Evolutionary conservation across 805 yeast genomes (phyloP).

Genomic region (Peterozyma toletana): DNA sequence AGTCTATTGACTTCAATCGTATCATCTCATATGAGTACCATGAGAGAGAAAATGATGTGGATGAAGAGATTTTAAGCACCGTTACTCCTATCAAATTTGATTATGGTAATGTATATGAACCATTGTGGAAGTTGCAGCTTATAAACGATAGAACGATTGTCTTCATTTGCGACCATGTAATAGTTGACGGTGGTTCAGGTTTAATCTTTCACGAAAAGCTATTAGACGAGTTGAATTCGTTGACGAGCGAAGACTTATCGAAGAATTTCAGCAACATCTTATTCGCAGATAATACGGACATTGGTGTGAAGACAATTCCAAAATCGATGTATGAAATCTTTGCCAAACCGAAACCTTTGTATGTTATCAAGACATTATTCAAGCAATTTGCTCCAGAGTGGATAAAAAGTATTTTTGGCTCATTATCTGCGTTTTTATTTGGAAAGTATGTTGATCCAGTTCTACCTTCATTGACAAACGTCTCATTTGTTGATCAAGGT

Average conservation of each 20-base stretch:
- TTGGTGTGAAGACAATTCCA: not conserved
- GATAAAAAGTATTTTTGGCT: not conserved
- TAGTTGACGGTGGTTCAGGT: conserved; percentile 28
- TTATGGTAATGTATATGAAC: conserved; percentile 6
- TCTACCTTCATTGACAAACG: not conserved
- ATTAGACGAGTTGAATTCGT: conserved; percentile 10
- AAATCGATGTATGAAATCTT: not conserved
- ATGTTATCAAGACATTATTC: not conserved
- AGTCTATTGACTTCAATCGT: not conserved
- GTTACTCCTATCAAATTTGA: not conserved
- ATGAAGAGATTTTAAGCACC: not conserved
- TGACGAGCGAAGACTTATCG: conserved; percentile 7
- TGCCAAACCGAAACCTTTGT: not conserved
- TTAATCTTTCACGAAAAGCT: conserved; percentile 21
- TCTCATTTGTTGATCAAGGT: not conserved
- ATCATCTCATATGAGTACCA: not conserved
- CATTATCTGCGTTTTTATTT: not conserved
- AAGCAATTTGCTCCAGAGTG: not conserved
- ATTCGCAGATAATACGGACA: conserved; percentile 1
- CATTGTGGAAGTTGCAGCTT: conserved; percentile 16
- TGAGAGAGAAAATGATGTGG: not conserved
- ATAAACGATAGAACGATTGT: conserved; percentile 10
- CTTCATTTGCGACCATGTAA: conserved; percentile 21
- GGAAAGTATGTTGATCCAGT: not conserved
- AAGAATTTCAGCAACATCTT: not conserved